phyloP scores from a whole-genome alignment of 306 rosid genomes.

The Phaseolus lunatus region DNA sequence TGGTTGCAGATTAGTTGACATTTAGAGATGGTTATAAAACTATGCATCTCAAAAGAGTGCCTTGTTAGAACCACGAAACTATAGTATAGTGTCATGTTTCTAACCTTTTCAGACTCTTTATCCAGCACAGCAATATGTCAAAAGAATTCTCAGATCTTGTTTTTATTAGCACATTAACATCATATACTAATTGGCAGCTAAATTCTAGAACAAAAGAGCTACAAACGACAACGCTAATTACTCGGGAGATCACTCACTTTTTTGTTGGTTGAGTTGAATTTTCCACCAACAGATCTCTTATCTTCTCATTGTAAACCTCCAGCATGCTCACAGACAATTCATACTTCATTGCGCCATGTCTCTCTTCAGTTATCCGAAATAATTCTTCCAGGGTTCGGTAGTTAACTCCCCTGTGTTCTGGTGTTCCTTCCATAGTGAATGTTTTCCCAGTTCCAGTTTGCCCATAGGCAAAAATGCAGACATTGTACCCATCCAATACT shows the following conservation, averaged over 20 bases:
- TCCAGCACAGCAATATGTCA: slow-evolving; percentile 26
- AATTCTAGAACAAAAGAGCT: slow-evolving; percentile 19
- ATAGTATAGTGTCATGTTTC: neutral
- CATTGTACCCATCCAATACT: slow-evolving; percentile 93
- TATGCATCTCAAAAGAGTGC: neutral
- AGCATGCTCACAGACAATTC: slow-evolving; percentile 88
- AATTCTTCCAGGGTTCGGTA: slow-evolving; percentile 89
- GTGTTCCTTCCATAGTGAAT: slow-evolving; percentile 96
- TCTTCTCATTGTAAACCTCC: slow-evolving; percentile 96
- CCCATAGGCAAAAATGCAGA: slow-evolving; percentile 97
- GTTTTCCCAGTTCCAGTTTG: slow-evolving; percentile 99
- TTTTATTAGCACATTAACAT: neutral
- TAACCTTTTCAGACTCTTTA: neutral
- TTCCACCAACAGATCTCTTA: slow-evolving; percentile 87
- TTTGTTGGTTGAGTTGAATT: slow-evolving; percentile 73
- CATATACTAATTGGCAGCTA: neutral
- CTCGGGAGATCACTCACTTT: slow-evolving; percentile 65
- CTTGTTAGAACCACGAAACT: slow-evolving; percentile 7
- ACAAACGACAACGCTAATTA: slow-evolving; percentile 5
- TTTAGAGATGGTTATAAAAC: neutral
- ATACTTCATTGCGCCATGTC: slow-evolving; percentile 75
- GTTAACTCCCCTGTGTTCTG: slow-evolving; percentile 91
- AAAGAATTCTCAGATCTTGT: slow-evolving; percentile 3
- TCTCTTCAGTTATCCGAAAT: slow-evolving; percentile 74
- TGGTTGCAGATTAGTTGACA: neutral